These are phyloP conservation scores for Cenococcum geophilum DNA, from an alignment of 495 filamentous ascomycete genomes.

Conservation along the genomic window DNA sequence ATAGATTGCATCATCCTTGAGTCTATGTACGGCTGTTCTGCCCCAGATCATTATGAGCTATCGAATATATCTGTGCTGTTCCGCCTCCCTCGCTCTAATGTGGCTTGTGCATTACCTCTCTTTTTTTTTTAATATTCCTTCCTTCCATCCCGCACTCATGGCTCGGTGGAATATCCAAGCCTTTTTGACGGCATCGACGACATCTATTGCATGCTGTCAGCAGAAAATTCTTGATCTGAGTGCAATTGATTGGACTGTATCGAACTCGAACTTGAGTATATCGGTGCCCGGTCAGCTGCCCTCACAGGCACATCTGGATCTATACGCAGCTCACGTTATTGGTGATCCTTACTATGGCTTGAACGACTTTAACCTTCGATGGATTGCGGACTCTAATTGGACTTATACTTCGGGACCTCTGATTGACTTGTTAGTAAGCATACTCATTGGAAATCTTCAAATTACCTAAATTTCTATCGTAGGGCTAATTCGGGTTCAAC, in stretches of 20 bases:
- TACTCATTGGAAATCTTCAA: not conserved
- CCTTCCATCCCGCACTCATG: conserved; percentile 1
- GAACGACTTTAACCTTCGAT: conserved; percentile 58
- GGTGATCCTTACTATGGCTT: conserved; percentile 44
- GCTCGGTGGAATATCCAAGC: conserved; percentile 18
- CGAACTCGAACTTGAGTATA: conserved; percentile 47
- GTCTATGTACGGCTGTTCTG: not conserved
- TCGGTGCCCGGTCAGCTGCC: conserved; percentile 54
- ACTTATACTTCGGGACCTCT: conserved; percentile 55
- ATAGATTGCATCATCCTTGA: conserved; percentile 5
- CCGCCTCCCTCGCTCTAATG: not conserved
- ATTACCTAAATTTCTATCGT: conserved; percentile 1
- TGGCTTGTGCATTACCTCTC: not conserved
- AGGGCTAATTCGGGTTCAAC: conserved; percentile 26
- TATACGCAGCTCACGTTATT: conserved; percentile 45
- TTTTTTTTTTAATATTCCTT: not conserved
- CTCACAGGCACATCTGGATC: conserved; percentile 58
- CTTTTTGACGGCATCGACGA: conserved; percentile 14
- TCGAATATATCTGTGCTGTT: not conserved
- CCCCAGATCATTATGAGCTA: not conserved
- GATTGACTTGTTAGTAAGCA: conserved; percentile 39
- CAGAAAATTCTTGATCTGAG: conserved; percentile 50
- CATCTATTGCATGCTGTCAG: conserved; percentile 9
- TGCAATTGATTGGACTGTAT: conserved; percentile 51
- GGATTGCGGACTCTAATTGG: conserved; percentile 57